Conservation (phyloP, 1,284 basidiomycete species). For the Wolfiporia cocos region DNA sequence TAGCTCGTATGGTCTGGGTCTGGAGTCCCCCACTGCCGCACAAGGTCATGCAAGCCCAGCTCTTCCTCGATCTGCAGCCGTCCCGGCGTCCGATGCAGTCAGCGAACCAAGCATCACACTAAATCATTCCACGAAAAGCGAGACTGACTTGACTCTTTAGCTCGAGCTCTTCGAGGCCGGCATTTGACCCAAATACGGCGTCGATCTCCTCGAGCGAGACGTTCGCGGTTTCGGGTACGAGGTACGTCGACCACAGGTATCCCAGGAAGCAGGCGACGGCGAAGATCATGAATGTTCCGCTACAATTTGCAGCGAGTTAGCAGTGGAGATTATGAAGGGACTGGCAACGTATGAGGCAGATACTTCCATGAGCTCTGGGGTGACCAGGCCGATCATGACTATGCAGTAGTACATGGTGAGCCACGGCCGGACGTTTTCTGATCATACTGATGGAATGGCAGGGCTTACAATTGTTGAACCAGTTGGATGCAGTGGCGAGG, state of each 20-base stretch:
- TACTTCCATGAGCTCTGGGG: conserved; percentile 62
- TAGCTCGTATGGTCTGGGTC: too few relatives aligned
- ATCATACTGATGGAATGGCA: background rate
- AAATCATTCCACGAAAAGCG: conserved; percentile 13
- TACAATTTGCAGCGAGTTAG: conserved; percentile 16
- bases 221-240: conserved; percentile 74
- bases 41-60: conserved; percentile 30
- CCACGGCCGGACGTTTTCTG: too few relatives aligned
- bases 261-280: conserved; percentile 56
- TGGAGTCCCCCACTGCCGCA: conserved; percentile 14
- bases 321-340: background rate
- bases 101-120: too few relatives aligned
- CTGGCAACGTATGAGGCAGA: conserved; percentile 47
- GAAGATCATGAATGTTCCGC: conserved; percentile 66
- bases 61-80: conserved; percentile 30
- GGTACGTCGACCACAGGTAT: conserved; percentile 61
- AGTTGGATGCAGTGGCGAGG: conserved; percentile 80
- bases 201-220: conserved; percentile 77
- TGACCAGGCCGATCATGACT: conserved; percentile 80
- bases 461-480: conserved; percentile 71
- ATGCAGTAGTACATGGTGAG: too few relatives aligned
- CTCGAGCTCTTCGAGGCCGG: conserved; percentile 44
- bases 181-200: conserved; percentile 52
- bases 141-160: conserved; percentile 41
- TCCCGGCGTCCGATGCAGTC: background rate